Evolutionary conservation across 345 rosid genomes (phyloP), one percentile per base, ranked within the genome.

Genomic region (Clarkia xantiana): DNA sequence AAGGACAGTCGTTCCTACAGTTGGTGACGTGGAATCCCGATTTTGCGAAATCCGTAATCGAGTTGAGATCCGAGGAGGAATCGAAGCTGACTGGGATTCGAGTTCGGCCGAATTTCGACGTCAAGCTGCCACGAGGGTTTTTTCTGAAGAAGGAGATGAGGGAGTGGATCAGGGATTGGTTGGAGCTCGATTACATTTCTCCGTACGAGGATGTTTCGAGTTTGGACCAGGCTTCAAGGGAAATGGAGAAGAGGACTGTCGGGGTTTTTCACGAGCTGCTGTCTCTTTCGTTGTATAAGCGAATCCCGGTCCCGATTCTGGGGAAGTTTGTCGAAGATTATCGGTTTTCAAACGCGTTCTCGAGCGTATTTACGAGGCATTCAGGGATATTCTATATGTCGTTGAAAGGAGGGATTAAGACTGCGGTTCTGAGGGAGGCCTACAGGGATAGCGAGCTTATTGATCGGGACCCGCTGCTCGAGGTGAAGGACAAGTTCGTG

Each of bases 121-220:
- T 72, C 16, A 81, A 76, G 59, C 60, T 91, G 44, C 94, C 98
- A 0, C 25, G 70, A 0, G 94, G 96, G 1, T 79, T 81, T 67
- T 73, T 67, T 65, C 51, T 86, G 17, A 83, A 60, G 73, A 84
- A 86, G 68, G 93, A 91, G 68, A 91, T 86, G 98, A 78, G 85
- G 55, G 96, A 91, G 44, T 91, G 96, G 96, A 68, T 72, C 29
- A 75, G 94, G 63, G 93, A 84, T 58, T 91, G 98, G 96, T 53
- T 76, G 49, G 95, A 86, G 68, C 66, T 73, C 15, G 95, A 86
- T 44, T 91, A 91, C 54, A 62, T 81, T 47, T 84, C 94, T 14
- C 96, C 93, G 0, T 91, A 81, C 49, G 71, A 60, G 25, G 90
- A 91, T 40, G 85, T 65, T 3, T 77, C 85, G 1, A 78, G 60